phyloP scores from a whole-genome alignment of 106 monocot species.

The Amphibolis antarctica region DNA sequence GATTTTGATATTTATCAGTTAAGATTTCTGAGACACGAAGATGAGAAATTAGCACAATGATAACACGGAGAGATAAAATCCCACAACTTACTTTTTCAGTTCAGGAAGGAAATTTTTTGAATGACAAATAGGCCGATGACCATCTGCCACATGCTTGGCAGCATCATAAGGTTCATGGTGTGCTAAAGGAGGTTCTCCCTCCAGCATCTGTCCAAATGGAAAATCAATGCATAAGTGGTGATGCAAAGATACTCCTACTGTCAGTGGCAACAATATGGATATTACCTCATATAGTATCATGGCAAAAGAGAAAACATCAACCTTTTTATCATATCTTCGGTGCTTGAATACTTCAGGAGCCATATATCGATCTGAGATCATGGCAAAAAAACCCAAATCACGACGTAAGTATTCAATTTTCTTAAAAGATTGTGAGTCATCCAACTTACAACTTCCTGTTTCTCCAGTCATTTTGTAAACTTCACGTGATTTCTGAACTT shows the following conservation, averaged over 20 bases:
- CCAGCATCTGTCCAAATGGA: slow-evolving; percentile 96
- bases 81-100: slow-evolving; percentile 57
- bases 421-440: neutral
- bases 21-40: too few species aligned
- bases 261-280: neutral
- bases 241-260: neutral
- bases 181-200: slow-evolving; percentile 81
- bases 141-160: slow-evolving; percentile 78
- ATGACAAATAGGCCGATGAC: slow-evolving; percentile 64
- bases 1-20: too few species aligned
- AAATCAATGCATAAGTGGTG: neutral
- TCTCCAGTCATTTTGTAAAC: slow-evolving; percentile 99
- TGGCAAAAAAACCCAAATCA: slow-evolving; percentile 2
- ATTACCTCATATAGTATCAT: slow-evolving; percentile 98
- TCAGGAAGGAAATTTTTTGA: slow-evolving; percentile 64
- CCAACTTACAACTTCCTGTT: slow-evolving; percentile 93
- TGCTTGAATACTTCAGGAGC: slow-evolving; percentile 98
- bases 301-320: slow-evolving; percentile 97
- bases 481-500: slow-evolving; percentile 74
- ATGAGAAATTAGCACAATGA: too few species aligned
- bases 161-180: slow-evolving; percentile 92
- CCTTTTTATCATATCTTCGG: slow-evolving; percentile 96
- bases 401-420: neutral
- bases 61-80: too few species aligned
- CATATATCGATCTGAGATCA: slow-evolving; percentile 76